Conservation (phyloP, 345 rosid species). For the Rhodamnia argentea region DNA sequence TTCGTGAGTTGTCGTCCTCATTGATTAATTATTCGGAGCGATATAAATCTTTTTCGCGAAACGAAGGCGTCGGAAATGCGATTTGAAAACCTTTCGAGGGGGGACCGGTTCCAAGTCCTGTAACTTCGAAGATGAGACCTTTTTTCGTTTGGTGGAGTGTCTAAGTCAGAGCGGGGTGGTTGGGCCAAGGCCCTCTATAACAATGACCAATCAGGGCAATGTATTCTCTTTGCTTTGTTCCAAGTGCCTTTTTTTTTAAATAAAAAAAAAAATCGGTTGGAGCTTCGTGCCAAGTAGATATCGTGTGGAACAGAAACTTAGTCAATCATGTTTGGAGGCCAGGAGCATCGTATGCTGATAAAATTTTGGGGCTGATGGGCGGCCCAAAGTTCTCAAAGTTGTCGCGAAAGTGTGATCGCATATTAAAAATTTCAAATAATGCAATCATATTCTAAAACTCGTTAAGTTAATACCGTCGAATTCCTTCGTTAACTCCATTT, state of each 20-base stretch:
- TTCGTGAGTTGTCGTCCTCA: too few relatives aligned
- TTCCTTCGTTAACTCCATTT: fast-evolving
- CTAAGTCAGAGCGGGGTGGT: neutral
- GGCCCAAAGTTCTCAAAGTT: neutral
- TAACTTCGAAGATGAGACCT: neutral
- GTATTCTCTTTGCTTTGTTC: neutral
- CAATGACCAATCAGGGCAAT: neutral
- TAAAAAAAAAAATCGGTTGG: too few relatives aligned
- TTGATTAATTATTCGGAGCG: fast-evolving
- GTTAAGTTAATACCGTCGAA: neutral
- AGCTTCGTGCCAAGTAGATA: neutral
- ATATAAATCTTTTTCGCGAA: neutral
- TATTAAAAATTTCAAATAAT: neutral
- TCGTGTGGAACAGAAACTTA: neutral
- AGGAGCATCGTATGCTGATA: neutral
- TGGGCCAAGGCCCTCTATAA: neutral
- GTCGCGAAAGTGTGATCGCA: fast-evolving
- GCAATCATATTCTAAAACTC: neutral
- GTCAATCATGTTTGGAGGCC: neutral
- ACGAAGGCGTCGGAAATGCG: neutral
- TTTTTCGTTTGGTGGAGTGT: neutral
- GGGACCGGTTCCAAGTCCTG: too few relatives aligned
- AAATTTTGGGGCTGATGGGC: neutral
- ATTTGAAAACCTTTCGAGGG: neutral
- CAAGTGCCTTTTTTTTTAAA: neutral